Evolutionary conservation across 495 filamentous ascomycete genomes (phyloP), one percentile per base, ranked within the genome.

Genomic region (Amorphotheca resinae): DNA sequence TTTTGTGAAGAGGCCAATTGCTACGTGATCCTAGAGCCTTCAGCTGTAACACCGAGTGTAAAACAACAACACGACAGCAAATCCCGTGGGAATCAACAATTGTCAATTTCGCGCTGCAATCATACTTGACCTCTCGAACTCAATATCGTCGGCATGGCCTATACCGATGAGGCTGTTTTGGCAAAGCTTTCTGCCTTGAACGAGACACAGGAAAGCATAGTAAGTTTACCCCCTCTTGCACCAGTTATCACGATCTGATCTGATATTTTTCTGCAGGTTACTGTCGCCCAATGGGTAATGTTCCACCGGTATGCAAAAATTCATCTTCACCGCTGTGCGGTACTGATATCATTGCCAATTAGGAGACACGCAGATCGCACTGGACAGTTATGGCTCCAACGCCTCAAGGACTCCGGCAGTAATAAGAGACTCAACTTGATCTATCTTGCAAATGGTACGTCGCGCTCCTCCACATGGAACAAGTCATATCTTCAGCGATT

Each of bases 241-340:
- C 2, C 22, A 2, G 9, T 35, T 8, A 36, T 16, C 33, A 36
- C 11, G 9, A 20, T 8, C 33, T 16, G n/a, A 36, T 18, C 33
- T 20, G 9, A n/a, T 46, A 35, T 39, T 36, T 4, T 34, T 18
- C 42, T 18, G 7, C 35, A 55, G 52, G 52, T 55, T 3, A 83
- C 84, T 36, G 87, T 93, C 38, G 81, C 87, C 33, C 88, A 95
- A 80, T 99, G 93, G 93, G 84, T 99, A 44, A 87, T 96, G 82
- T 99, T 96, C 59, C 87, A 99, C 64, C 79, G 87, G 88, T 93
- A 82, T 53, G 64, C 42, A 49, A 38, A 45, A 38, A 18, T 9
- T 18, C 9, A 18, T n/a, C 4, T 14, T 22, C 7, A 38, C 30
- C 1, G 14, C 15, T 30, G 45, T 36, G 23, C 16, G 40, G 18